Evolutionary conservation across 2,329 filamentous ascomycete species (phyloP).

Genomic region (Blumeriella jaapii): DNA sequence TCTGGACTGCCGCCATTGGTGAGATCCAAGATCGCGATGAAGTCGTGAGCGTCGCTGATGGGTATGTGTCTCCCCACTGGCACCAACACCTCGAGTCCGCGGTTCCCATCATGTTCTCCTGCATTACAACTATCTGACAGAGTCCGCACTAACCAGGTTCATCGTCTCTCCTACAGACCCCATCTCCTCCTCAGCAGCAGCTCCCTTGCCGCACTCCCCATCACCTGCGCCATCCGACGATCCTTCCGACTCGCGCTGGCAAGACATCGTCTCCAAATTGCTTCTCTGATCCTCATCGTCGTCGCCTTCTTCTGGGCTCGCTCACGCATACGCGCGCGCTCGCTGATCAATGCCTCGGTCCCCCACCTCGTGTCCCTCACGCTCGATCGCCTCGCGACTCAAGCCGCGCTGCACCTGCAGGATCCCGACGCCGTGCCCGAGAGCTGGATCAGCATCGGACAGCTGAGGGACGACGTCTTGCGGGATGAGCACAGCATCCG

Average conservation of each 20-base stretch:
- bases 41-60: slow-evolving; percentile 37
- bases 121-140: slow-evolving; percentile 39
- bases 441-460: slow-evolving; percentile 73
- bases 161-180: slow-evolving; percentile 60
- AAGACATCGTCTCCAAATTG: slow-evolving; percentile 79
- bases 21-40: slow-evolving; percentile 56
- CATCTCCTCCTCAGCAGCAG: slow-evolving; percentile 64
- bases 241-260: slow-evolving; percentile 70
- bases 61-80: slow-evolving; percentile 36
- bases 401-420: slow-evolving; percentile 67
- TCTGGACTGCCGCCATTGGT: slow-evolving; percentile 65
- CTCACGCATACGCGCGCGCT: slow-evolving; percentile 47
- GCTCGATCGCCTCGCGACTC: slow-evolving; percentile 68
- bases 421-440: slow-evolving; percentile 55
- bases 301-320: slow-evolving; percentile 49
- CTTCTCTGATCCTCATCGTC: slow-evolving; percentile 44
- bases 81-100: background rate
- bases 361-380: slow-evolving; percentile 77
- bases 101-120: slow-evolving; percentile 11
- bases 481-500: slow-evolving; percentile 66
- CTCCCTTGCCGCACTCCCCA: slow-evolving; percentile 83
- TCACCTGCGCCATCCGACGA: slow-evolving; percentile 70
- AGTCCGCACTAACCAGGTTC: slow-evolving; percentile 73
- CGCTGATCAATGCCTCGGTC: slow-evolving; percentile 54
- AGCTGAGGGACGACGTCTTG: slow-evolving; percentile 83